Evolutionary conservation across 73 alveolate species (phyloP), one percentile per base, ranked within the genome.

Genomic region (Urostyla sp.): DNA sequence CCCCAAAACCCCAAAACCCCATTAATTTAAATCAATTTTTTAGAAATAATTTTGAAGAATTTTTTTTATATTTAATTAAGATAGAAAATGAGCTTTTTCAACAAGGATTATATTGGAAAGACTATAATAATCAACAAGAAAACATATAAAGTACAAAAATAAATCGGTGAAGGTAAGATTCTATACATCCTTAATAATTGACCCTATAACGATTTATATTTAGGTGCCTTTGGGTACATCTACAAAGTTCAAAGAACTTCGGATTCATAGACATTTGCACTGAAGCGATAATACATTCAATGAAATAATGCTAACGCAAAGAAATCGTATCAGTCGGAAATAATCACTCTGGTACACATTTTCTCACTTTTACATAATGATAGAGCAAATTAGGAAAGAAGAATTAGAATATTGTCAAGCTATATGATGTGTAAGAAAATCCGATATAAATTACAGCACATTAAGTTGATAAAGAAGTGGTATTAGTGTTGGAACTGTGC

Each of bases 1-100:
- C 72, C 72, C 72, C 75, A 58, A 58, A 58, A 58, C 75, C 75
- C 75, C 75, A 59, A n/a, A 59, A 59, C 45, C 84, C 72, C 55
- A 52, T 11, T 26, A 16, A 20, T 16, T 49, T 20, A n/a, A 59
- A 59, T 59, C 31, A 31, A 30, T 35, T 30, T 31, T n/a, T 6
- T 31, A 7, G 37, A 35, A 21, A 56, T 11, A 10, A 11, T 43
- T 18, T 16, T 21, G 23, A 48, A 43, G 28, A 21, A 69, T 21
- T 49, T 28, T 27, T 5, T 16, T 34, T 28, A 28, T n/a, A n/a
- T n/a, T n/a, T 34, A 53, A 31, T 30, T 26, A 73, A 28, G 56
- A 28, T 44, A 21, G 60, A 51, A 34, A 52, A 73, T 52, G 7
- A 15, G 27, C 2, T 50, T 11, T 53, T n/a, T n/a, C n/a, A n/a